Conservation (phyloP, 164 flowering plant genomes). For the Saururus chinensis region DNA sequence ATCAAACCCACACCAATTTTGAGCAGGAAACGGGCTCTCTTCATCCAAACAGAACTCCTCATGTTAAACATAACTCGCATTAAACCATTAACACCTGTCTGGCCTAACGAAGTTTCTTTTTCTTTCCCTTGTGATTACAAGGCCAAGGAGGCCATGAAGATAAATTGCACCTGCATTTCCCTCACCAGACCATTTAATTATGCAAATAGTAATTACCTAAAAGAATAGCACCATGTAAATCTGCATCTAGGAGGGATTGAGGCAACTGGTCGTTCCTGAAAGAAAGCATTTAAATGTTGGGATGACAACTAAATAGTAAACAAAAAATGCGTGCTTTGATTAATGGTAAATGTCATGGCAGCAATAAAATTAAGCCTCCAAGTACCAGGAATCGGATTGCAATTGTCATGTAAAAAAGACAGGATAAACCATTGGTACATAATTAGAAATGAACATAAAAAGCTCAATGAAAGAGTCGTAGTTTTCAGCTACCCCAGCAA, state of each 20-base stretch:
- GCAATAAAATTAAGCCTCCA: too few relatives aligned
- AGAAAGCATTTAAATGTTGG: background rate
- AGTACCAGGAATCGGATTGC: too few relatives aligned
- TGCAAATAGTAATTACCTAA: slow-evolving; percentile 28
- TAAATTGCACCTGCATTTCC: background rate
- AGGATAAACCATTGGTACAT: too few relatives aligned
- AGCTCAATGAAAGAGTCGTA: too few relatives aligned
- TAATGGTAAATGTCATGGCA: too few relatives aligned
- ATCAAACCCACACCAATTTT: too few relatives aligned
- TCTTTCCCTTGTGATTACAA: background rate
- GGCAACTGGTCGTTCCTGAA: slow-evolving; percentile 58
- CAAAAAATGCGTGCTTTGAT: too few relatives aligned
- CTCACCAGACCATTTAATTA: background rate
- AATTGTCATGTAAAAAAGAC: too few relatives aligned
- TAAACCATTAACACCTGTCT: background rate
- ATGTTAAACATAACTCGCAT: background rate
- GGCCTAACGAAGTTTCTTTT: background rate
- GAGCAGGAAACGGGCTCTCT: too few relatives aligned
- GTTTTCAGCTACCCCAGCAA: too few relatives aligned
- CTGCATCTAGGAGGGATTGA: slow-evolving; percentile 55
- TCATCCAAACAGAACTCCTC: background rate
- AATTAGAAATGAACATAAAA: too few relatives aligned
- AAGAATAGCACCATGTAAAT: slow-evolving; percentile 79
- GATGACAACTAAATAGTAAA: too few relatives aligned
- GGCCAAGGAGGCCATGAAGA: background rate